Evolutionary conservation across 2,329 filamentous ascomycete species (phyloP), one percentile per base, ranked within the genome.

Genomic region (Arachnomyces sp.): DNA sequence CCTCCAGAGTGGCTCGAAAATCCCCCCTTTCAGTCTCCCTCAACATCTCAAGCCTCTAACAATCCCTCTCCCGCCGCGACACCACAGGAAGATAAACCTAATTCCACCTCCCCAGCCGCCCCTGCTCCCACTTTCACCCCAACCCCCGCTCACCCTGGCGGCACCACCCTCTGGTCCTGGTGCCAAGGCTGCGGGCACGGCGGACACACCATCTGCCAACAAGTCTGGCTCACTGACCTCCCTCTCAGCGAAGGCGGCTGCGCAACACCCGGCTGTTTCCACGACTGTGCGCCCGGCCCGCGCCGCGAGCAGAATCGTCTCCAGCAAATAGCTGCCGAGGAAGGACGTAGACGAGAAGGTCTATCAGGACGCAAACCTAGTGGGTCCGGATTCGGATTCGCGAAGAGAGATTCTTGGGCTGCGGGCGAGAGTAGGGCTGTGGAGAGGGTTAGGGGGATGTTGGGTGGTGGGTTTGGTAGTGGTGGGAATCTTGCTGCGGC

Each of bases 161-260:
- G 59, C 25, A 52, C 62, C 12, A 53, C 56, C 5, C 63, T 77
- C 14, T 77, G 71, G 68, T 68, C 71, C 4, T 72, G 70, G 63
- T 82, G 78, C 54, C 66, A 77, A 49, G 63, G 71, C 9, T 82
- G 78, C 54, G 74, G 75, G 3, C 78, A 82, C 49, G 70, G 72
- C 30, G 76, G 72, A 2, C 78, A 82, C 51, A 60, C 69, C 4
- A 68, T 68, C 36, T 82, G 78, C 53, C 64, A 79, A 20, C 65
- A 63, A 6, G 65, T 66, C 11, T 80, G 77, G 76, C 71, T 77
- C 40, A 59, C 60, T 13, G 66, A 72, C 38, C 48, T 65, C 14
- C 55, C 66, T 25, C 63, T 66, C 29, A 68, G 63, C 29, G 69
- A 73, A 46, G 76, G 75, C 12, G 68, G 67, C 20, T 81, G 77